A percentile compares a stretch with the other conserved stretches of the same genome.
These are phyloP conservation scores for Pythium pectinolyticum DNA, from an alignment of 352 stramenopile genomes.

Conservation along the genomic window DNA sequence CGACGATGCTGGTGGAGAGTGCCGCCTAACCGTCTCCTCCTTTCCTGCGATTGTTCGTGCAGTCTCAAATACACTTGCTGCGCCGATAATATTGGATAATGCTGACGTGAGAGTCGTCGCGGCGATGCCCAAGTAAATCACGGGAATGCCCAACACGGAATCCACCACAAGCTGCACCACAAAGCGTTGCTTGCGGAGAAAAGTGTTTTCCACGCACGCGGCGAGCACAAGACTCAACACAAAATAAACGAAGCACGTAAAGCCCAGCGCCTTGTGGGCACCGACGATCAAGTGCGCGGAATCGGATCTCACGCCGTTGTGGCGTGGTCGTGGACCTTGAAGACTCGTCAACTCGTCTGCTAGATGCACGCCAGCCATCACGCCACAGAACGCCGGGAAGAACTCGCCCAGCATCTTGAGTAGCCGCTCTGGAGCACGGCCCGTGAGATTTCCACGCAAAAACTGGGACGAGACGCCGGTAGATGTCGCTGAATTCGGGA, in stretches of 20 bases:
- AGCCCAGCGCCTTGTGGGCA: constrained; percentile 42
- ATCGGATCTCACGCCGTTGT: not conserved
- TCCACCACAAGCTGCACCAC: constrained; percentile 47
- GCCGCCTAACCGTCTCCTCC: not conserved
- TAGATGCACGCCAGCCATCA: constrained; percentile 39
- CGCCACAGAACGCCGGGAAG: constrained; percentile 46
- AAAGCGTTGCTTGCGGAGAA: constrained; percentile 36
- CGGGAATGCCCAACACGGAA: constrained; percentile 39
- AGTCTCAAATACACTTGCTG: constrained; percentile 14
- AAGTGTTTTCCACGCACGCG: constrained; percentile 28
- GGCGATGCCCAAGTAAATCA: constrained; percentile 46
- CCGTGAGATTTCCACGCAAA: constrained; percentile 33
- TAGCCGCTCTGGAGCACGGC: constrained; percentile 18
- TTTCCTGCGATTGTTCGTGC: not conserved
- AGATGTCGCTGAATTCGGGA: constrained; percentile 27
- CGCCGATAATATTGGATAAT: constrained; percentile 46
- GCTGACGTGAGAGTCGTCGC: constrained; percentile 47
- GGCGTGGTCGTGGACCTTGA: not conserved
- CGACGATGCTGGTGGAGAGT: not conserved
- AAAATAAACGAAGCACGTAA: constrained; percentile 38
- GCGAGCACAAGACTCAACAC: constrained; percentile 36
- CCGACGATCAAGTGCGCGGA: constrained; percentile 40
- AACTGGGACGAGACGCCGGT: constrained; percentile 33
- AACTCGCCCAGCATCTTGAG: constrained; percentile 44
- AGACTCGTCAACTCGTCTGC: constrained; percentile 28